Conservation (phyloP, 1,139 yeast species). For the Zhuliangozyma blackwelliae region DNA sequence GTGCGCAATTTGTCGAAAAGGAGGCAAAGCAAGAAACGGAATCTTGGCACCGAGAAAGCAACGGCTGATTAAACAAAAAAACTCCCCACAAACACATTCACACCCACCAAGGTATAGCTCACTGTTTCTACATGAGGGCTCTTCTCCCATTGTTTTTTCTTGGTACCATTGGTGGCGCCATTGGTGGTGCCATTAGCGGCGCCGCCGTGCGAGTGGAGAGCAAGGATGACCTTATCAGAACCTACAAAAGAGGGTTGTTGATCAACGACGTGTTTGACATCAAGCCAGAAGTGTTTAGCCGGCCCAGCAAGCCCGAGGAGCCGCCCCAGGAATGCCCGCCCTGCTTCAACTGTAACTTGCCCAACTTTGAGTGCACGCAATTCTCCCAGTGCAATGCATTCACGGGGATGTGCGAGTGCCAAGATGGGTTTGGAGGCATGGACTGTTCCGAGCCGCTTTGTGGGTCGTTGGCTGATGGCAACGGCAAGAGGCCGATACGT, state of each 20-base stretch:
- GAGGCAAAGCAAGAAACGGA: no score
- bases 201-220: conserved; percentile 9
- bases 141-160: no score
- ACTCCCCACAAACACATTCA: no score
- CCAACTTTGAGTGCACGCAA: conserved; percentile 86
- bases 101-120: no score
- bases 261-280: conserved; percentile 25
- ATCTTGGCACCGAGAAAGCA: no score
- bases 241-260: conserved; percentile 22
- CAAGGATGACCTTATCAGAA: conserved; percentile 11
- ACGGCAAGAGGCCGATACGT: conserved; percentile 57
- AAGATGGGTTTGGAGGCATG: conserved; percentile 88
- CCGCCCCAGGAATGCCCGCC: conserved; percentile 62
- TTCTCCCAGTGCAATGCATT: conserved; percentile 80
- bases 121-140: no score
- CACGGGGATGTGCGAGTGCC: conserved; percentile 90
- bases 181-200: no score
- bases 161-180: no score
- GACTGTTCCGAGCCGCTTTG: conserved; percentile 90
- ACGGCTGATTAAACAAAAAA: no score
- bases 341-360: conserved; percentile 90
- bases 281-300: conserved; percentile 8
- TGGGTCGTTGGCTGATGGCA: conserved; percentile 70
- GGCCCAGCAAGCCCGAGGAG: conserved; percentile 7
- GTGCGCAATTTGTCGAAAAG: no score